Base-by-base conservation (phyloP, 2,329 filamentous ascomycete species). In the Penicillium crustosum region DNA sequence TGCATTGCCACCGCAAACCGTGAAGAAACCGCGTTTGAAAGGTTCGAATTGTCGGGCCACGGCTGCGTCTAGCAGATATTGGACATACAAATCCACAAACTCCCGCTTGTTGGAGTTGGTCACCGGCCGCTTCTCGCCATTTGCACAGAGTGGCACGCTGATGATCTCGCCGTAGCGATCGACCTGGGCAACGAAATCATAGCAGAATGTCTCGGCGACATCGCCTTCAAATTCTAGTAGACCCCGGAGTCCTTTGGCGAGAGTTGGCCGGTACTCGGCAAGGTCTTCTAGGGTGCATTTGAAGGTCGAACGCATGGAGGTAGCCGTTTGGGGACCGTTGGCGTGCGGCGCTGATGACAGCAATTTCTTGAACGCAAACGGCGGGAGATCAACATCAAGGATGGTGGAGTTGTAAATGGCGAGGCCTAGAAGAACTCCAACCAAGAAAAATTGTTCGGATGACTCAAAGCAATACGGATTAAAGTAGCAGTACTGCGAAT, bases 331-430 rank as follows among this genome's bases (percentile, higher is more conserved):
- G 19, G 80, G 79, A 9, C 82, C 82, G 23, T 81, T 79, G 12
- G 84, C 80, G 2, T 82, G 76, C n/a, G 91, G 90, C 1, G 88
- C 89, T 9, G 90, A 86, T 3, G 90, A 86, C 41, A 96, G 81
- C 21, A 97, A 82, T 73, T 96, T 96, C 63, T 91, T 87, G 71
- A 96, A 97, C 1, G 90, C 88, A 72, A 96, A 96, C 0, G 92
- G 90, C 1, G 93, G 93, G 21, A 97, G 82, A 2, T 91, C 89
- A 49, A 96, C 84, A 70, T 96, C 93, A 19, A 97, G 80, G 64
- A 96, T 96, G 0, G 91, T 96, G 2, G 91, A 95, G 74, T 97
- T 96, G 77, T 96, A 96, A 60, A 97, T 96, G 15, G 93, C 93
- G 58, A 97, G 80, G 0, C 93, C 93, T 54, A 97, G 82, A 8